These are phyloP conservation scores for Coemansia sp. DNA, from an alignment of 192 early-diverging fungal species.

Conservation along the genomic window DNA sequence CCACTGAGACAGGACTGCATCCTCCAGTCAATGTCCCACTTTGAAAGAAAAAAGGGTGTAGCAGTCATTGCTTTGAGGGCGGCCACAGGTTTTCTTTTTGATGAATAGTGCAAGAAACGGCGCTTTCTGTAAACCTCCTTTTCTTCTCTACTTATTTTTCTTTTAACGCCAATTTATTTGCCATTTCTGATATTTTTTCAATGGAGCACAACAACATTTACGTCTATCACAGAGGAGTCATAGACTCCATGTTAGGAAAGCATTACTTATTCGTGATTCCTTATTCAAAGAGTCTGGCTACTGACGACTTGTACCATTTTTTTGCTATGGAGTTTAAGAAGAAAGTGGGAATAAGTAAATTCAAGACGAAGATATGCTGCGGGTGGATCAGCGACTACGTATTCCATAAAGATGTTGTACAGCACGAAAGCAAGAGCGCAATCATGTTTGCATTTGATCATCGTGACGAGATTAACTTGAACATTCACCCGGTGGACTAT, in stretches of 20 bases:
- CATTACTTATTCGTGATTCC: background rate
- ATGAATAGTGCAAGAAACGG: background rate
- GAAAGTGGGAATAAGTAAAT: background rate
- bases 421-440: background rate
- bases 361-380: background rate
- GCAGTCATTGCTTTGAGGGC: too few species aligned
- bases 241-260: background rate
- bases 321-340: background rate
- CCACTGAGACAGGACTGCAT: too few species aligned
- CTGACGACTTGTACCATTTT: background rate
- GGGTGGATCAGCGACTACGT: background rate
- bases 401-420: background rate
- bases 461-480: background rate
- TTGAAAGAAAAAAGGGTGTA: too few species aligned
- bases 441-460: background rate
- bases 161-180: background rate
- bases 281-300: background rate
- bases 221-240: background rate
- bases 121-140: background rate
- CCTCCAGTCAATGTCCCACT: too few species aligned
- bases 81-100: background rate
- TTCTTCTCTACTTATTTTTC: background rate
- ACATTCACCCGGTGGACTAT: background rate
- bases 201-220: constrained; percentile 9
- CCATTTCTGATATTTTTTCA: background rate